Evolutionary conservation across 73 alveolate genomes (phyloP), one percentile per base, ranked within the genome.

Genomic region (Breviolum minutum): DNA sequence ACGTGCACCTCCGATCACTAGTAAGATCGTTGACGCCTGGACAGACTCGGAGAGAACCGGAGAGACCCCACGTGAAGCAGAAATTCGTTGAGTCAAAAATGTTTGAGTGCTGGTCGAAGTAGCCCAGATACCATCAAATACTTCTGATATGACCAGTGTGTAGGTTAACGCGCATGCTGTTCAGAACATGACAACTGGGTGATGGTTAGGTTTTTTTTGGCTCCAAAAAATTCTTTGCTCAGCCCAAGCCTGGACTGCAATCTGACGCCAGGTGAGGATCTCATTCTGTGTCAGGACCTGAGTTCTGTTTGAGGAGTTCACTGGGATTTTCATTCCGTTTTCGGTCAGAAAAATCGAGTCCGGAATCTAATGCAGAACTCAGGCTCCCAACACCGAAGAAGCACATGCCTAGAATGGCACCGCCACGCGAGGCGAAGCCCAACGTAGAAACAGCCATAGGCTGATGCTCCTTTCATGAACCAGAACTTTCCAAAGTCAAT

Each of bases 381-480:
- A 19, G 5, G 30, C n/a, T 11, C 62, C 86, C 86, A 19, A 30
- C 88, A 40, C 88, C 97, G 88, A 91, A 91, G 97, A 70, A 8
- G 88, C 97, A 60, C 73, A 79, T 79, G 48, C 97, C 97, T 6
- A 91, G 69, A 32, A 91, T 91, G 63, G 97, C 97, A 62, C 97
- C 97, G 54, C 97, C 97, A 11, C 97, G 87, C 40, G 97, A 91
- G 74, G 97, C 97, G 24, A 91, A 91, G 80, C 97, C 97, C 97
- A 91, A 27, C 32, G 88, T 62, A 20, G 97, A 91, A 20, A 91
- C 97, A 32, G 97, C 97, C 88, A 91, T 71, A 63, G 87, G 87
- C 68, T 90, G 85, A 60, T 63, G 85, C n/a, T 87, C 82, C 64
- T 9, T 22, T 14, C 77, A 68, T 22, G n/a, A 68, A 68, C 54